Percentiles rank a stretch among this genome's conserved stretches.
These are phyloP conservation scores for Nidula niveotomentosa DNA, from an alignment of 1,284 basidiomycete genomes.

Conservation along the genomic window DNA sequence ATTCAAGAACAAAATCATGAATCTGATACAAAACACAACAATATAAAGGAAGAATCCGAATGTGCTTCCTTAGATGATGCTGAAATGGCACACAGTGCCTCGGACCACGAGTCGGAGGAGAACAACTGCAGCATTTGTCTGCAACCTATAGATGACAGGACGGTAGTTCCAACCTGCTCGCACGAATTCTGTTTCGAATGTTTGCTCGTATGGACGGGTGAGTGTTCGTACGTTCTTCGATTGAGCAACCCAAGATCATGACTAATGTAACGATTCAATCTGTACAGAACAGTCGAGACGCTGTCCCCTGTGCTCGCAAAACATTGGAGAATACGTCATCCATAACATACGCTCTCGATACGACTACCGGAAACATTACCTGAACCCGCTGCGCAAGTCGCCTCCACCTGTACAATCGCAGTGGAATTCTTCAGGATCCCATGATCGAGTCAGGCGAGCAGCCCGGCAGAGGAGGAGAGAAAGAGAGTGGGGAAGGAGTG, in stretches of 20 bases:
- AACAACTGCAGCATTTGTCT: conserved; percentile 69
- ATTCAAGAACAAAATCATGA: background rate
- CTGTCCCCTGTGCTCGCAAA: conserved; percentile 81
- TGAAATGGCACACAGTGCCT: conserved; percentile 32
- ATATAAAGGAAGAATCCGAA: background rate
- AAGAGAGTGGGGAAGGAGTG: conserved; percentile 55
- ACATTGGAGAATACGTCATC: conserved; percentile 76
- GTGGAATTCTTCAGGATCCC: conserved; percentile 20
- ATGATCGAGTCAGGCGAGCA: conserved; percentile 20
- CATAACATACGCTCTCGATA: conserved; percentile 76
- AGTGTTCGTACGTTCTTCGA: conserved; percentile 17
- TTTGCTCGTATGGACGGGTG: conserved; percentile 80
- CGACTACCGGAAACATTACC: conserved; percentile 80
- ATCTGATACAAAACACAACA: background rate
- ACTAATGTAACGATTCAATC: background rate
- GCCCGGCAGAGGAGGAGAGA: conserved; percentile 38
- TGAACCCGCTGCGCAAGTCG: conserved; percentile 64
- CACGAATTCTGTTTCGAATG: conserved; percentile 93
- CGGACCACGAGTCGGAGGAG: conserved; percentile 15
- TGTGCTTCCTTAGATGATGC: too few relatives aligned
- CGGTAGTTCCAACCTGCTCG: conserved; percentile 77
- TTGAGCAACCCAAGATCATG: background rate
- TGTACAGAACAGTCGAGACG: conserved; percentile 64
- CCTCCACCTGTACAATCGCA: conserved; percentile 36
- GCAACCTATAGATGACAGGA: conserved; percentile 72